phyloP scores from a whole-genome alignment of 192 early-diverging fungal genomes.

The Umbelopsis ramanniana region DNA sequence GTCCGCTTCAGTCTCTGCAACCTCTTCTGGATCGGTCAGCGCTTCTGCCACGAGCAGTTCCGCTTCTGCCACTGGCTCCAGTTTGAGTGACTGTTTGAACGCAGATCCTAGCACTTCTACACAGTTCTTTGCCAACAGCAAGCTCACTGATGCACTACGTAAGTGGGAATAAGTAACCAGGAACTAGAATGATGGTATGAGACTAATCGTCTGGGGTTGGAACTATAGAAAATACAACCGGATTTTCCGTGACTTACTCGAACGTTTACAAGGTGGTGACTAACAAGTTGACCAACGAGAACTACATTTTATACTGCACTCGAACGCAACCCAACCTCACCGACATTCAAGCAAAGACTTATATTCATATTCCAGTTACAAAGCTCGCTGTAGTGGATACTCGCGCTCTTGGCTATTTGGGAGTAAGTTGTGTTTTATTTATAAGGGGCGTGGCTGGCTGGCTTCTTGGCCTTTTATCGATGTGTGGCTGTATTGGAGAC shows the following conservation, averaged over 20 bases:
- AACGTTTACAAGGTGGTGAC: conserved; percentile 42
- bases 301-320: conserved; percentile 48
- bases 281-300: conserved; percentile 33
- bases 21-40: conserved; percentile 15
- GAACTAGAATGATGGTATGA: too few relatives aligned
- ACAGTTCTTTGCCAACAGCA: conserved; percentile 23
- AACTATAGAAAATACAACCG: conserved; percentile 30
- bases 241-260: conserved; percentile 37
- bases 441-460: background rate
- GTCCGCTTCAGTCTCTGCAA: background rate
- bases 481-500: too few relatives aligned
- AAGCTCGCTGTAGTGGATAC: conserved; percentile 37
- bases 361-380: conserved; percentile 45
- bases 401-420: conserved; percentile 44
- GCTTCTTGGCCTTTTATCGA: too few relatives aligned
- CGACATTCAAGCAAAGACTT: conserved; percentile 8
- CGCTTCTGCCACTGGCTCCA: conserved; percentile 10
- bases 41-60: conserved; percentile 19
- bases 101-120: conserved; percentile 15
- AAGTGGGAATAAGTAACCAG: background rate
- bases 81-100: conserved; percentile 9
- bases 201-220: background rate
- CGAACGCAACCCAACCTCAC: conserved; percentile 1
- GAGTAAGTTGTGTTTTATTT: conserved; percentile 37
- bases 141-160: conserved; percentile 6